Base-by-base conservation (phyloP, 192 early-diverging fungal genomes). In the Coemansia sp. region DNA sequence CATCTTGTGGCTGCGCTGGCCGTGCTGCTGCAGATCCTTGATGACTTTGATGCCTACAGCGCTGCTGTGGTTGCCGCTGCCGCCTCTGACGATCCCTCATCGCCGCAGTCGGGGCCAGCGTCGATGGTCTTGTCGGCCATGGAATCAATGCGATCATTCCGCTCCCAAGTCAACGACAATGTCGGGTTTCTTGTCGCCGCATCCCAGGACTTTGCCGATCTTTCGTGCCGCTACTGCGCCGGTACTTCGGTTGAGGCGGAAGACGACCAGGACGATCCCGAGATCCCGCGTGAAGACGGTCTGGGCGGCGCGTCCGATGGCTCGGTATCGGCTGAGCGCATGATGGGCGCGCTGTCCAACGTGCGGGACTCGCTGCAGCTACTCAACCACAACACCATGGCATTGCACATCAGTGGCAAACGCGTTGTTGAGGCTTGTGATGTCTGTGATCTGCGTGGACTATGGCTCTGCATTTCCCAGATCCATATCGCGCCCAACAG, bases 341-440 rank as follows among this genome's bases (percentile, higher is more conserved):
- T 72, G 20, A 66, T 68, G 42, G 18, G 21, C 45, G 28, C 71
- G 7, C 64, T 82, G 57, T 42, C 71, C 29, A 61, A 67, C 4
- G 65, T 77, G 15, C 25, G 55, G 16, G 68, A 67, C 15, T 62
- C 79, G 16, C 65, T 82, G 58, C 79, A 82, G 63, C 49, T 70
- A 13, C 70, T 82, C 33, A 77, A 82, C 68, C 74, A 76, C 67
- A 77, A 64, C 68, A 66, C 79, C 12, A 76, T 82, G 79, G 57
- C 79, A 20, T 62, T 82, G 61, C 71, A 77, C 49, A 76, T 82
- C 34, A 59, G 74, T 37, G 79, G 75, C 56, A 82, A 82, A 67
- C 74, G 75, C n/a, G 79, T 82, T 12, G 43, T 82, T 8, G 79
- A 82, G 66, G 74, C 79, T 4, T 77, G 79, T 58, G 79, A 82